Percentiles rank a stretch among this genome's conserved stretches.
These are phyloP conservation scores for Dissophora ornata DNA, from an alignment of 192 early-diverging fungal genomes.

Conservation along the genomic window DNA sequence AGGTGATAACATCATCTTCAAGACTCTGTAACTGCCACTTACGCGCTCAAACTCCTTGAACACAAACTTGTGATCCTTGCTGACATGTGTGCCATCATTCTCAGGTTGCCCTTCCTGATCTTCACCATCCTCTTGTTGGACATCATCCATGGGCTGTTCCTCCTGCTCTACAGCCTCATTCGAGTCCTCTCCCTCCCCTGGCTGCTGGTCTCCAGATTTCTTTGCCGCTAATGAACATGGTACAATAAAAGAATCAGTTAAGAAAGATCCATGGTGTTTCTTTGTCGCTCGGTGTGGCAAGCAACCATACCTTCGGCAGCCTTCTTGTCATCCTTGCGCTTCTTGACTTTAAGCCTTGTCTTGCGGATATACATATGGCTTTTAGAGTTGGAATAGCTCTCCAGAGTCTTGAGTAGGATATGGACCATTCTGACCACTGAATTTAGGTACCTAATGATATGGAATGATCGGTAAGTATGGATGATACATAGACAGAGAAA, in stretches of 20 bases:
- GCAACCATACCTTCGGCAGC: not conserved
- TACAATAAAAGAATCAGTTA: not conserved
- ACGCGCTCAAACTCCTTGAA: constrained; percentile 62
- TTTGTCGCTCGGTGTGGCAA: too few species aligned
- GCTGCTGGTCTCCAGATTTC: not conserved
- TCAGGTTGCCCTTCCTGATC: constrained; percentile 17
- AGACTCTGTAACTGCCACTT: too few species aligned
- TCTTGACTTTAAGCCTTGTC: constrained; percentile 39
- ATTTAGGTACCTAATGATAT: constrained; percentile 63
- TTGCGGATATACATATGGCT: constrained; percentile 61
- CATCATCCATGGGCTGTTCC: constrained; percentile 3
- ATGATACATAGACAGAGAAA: too few species aligned
- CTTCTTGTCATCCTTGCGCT: constrained; percentile 40
- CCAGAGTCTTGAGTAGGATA: constrained; percentile 70
- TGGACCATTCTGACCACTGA: constrained; percentile 66
- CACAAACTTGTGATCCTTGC: constrained; percentile 48
- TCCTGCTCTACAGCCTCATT: not conserved
- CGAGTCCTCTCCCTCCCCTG: not conserved
- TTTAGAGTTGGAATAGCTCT: constrained; percentile 67
- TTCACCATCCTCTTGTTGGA: not conserved
- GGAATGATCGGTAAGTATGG: constrained; percentile 1
- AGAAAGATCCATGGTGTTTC: too few species aligned
- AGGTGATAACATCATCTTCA: too few species aligned
- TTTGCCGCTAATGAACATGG: not conserved
- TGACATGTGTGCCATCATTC: constrained; percentile 33